Evolutionary conservation across 1,284 basidiomycete genomes (phyloP).

Genomic region (Leccinum solheimii): DNA sequence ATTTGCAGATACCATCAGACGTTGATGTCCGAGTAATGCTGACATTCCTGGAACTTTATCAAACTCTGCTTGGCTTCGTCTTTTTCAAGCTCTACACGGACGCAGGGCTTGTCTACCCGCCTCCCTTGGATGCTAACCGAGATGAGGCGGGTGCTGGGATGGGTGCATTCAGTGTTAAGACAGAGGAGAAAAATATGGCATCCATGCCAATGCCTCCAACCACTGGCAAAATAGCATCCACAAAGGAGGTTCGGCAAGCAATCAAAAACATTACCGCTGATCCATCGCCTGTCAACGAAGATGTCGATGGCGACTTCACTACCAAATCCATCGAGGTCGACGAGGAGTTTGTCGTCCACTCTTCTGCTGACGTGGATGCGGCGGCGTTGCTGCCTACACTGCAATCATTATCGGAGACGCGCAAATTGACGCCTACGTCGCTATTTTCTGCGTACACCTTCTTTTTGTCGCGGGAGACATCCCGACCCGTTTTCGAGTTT

Average conservation of each 20-base stretch:
- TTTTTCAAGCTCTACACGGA: slow-evolving; percentile 99
- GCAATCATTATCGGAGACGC: slow-evolving; percentile 65
- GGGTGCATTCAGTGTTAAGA: slow-evolving; percentile 84
- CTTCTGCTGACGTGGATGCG: slow-evolving; percentile 59
- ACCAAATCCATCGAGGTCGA: slow-evolving; percentile 46
- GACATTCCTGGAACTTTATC: slow-evolving; percentile 98
- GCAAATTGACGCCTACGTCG: slow-evolving; percentile 51
- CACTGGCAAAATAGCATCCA: slow-evolving; percentile 59
- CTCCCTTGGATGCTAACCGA: slow-evolving; percentile 81
- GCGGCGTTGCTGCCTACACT: slow-evolving; percentile 73
- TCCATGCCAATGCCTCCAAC: slow-evolving; percentile 45
- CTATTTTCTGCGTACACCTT: slow-evolving; percentile 90
- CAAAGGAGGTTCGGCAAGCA: slow-evolving; percentile 70
- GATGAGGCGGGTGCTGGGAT: slow-evolving; percentile 90
- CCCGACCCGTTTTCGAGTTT: slow-evolving; percentile 93
- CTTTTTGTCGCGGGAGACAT: slow-evolving; percentile 94
- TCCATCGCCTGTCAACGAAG: slow-evolving; percentile 34
- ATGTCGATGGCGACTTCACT: slow-evolving; percentile 40
- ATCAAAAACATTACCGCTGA: slow-evolving; percentile 62
- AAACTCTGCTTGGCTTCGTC: slow-evolving; percentile 94
- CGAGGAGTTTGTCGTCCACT: slow-evolving; percentile 70
- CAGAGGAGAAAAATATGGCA: slow-evolving; percentile 37
- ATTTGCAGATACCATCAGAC: slow-evolving; percentile 82
- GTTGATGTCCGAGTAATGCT: slow-evolving; percentile 99
- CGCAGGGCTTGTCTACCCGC: slow-evolving; percentile 91